Evolutionary conservation across 2,329 filamentous ascomycete species (phyloP), one percentile per base, ranked within the genome.

Genomic region (Xylariaceae sp.): DNA sequence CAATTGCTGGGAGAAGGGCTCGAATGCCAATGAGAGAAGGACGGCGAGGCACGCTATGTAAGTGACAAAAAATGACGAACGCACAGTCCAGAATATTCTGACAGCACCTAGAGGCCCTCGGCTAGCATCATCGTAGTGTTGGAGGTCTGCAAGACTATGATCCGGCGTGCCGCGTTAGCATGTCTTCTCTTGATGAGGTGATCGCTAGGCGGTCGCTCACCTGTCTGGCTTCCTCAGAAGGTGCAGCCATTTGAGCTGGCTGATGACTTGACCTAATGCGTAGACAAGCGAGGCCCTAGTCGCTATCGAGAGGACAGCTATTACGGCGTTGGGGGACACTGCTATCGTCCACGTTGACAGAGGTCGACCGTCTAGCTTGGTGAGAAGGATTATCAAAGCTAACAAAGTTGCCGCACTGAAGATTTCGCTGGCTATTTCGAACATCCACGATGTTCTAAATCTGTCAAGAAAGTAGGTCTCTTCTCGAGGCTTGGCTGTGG

Each of bases 1-100:
- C 45, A 52, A 4, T 45, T 52, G 50, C 47, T 52, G 50, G 6
- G 50, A 52, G 31, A 52, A 52, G 15, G 50, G 46, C 27, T 52
- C 47, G 27, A 52, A 52, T n/a, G 50, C 50, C 19, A 52, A 39
- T 18, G 46, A 42, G 17, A 52, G 42, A 11, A 52, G 33, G 30
- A 52, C 42, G 17, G 39, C 12, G 18, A 52, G 32, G 42, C 46
- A 46, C 3, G 39, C 50, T 31, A 49, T 17, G 43, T 52, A 52
- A 15, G 39, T 42, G 19, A 52, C 33, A 14, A 52, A 27, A 2
- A 42, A 45, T 9, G 42, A 46, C 27, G 49, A 45, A 32, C 42
- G 42, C 11, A 52, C 49, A 3, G 31, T 42, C 42, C 42, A 52
- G 42, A 52, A 52, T 42, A 52, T 38, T 17, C 49, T 42, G 42